Conservation (phyloP, 2,329 filamentous ascomycete genomes). For the Chrysoporthe deuterocubensis region DNA sequence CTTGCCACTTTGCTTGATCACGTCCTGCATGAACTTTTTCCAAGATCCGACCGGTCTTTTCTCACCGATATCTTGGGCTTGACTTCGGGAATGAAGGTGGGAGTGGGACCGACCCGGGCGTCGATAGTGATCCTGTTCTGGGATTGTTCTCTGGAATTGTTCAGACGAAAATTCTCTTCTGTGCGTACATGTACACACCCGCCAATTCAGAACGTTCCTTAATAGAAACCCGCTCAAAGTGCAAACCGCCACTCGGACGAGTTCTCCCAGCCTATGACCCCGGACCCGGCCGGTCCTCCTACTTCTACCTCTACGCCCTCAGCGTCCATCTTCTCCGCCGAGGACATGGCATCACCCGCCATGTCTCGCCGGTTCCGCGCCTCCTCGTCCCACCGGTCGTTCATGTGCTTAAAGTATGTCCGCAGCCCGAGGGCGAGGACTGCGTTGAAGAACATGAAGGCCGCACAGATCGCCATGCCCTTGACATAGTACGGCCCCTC, state of each 20-base stretch:
- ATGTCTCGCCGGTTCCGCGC: slow-evolving; percentile 28
- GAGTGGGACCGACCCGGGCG: no score
- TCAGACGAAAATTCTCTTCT: no score
- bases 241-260: slow-evolving; percentile 22
- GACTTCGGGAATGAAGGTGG: no score
- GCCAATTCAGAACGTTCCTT: neutral
- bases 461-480: slow-evolving; percentile 46
- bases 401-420: slow-evolving; percentile 40
- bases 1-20: neutral
- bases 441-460: slow-evolving; percentile 48
- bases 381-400: slow-evolving; percentile 37
- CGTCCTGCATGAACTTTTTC: neutral
- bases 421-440: slow-evolving; percentile 40
- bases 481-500: slow-evolving; percentile 44
- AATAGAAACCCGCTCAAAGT: slow-evolving; percentile 1
- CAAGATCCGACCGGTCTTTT: no score
- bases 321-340: neutral
- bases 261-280: slow-evolving; percentile 13
- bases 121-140: no score
- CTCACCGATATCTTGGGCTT: no score
- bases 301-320: neutral
- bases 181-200: neutral
- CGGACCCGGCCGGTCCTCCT: neutral
- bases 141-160: no score
- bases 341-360: neutral